phyloP scores from a whole-genome alignment of 495 filamentous ascomycete species.

The Aspergillus cavernicola region DNA sequence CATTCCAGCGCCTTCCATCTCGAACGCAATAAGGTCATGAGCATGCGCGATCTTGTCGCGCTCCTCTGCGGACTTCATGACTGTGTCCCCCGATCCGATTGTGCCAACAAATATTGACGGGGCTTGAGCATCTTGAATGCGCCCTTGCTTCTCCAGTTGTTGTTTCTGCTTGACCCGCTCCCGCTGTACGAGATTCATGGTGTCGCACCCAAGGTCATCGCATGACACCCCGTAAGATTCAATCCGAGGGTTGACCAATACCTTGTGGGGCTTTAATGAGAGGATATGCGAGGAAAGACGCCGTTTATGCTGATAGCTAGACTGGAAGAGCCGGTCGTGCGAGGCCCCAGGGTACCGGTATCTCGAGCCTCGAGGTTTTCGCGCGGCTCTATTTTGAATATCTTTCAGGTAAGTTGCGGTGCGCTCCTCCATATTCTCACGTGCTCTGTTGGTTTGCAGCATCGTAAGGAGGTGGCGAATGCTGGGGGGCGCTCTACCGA shows the following conservation, averaged over 20 bases:
- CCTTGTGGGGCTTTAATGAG: background rate
- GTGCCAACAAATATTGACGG: constrained; percentile 17
- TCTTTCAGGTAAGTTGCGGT: background rate
- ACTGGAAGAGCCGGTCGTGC: constrained; percentile 14
- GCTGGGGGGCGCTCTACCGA: constrained; percentile 21
- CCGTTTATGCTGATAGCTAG: constrained; percentile 19
- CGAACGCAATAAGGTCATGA: constrained; percentile 33
- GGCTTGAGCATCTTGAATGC: background rate
- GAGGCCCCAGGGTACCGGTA: constrained; percentile 6
- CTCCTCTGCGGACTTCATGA: constrained; percentile 29
- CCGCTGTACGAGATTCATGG: background rate
- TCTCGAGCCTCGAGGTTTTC: background rate
- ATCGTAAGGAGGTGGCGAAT: constrained; percentile 23
- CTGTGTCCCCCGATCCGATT: constrained; percentile 26
- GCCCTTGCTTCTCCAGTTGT: constrained; percentile 5
- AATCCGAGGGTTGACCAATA: background rate
- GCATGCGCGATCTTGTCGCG: constrained; percentile 19
- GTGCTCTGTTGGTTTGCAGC: background rate
- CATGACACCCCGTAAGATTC: constrained; percentile 5
- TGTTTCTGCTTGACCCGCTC: constrained; percentile 2
- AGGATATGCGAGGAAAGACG: background rate
- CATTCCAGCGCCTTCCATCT: constrained; percentile 43
- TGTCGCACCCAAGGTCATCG: constrained; percentile 8
- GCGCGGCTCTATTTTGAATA: background rate
- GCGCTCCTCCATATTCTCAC: background rate